These are phyloP conservation scores for Conticribra weissflogii DNA, from an alignment of 108 stramenopile species.

Conservation along the genomic window DNA sequence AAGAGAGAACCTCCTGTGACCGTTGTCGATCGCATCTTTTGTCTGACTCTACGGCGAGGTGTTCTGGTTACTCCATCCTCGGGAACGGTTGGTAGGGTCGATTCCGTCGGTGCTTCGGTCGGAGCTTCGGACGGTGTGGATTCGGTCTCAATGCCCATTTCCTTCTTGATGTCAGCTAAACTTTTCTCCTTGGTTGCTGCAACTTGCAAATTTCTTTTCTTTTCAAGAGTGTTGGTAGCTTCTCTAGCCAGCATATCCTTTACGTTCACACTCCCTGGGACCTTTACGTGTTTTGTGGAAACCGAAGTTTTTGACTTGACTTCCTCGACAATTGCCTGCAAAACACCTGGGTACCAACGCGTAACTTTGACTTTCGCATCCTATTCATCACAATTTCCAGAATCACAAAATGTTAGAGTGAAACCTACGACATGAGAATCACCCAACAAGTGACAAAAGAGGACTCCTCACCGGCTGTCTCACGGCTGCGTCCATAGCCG, in stretches of 20 bases:
- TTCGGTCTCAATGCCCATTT: conserved; percentile 42
- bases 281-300: conserved; percentile 3
- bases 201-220: conserved; percentile 54
- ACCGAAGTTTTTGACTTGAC: conserved; percentile 45
- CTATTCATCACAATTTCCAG: conserved; percentile 9
- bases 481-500: conserved; percentile 45
- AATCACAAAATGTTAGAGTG: too few species aligned
- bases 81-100: conserved; percentile 2
- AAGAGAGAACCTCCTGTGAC: conserved; percentile 40
- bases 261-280: conserved; percentile 18
- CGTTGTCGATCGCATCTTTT: conserved; percentile 37
- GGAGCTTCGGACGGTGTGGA: conserved; percentile 11
- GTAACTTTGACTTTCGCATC: conserved; percentile 71
- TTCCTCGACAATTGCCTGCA: conserved; percentile 71
- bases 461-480: conserved; percentile 47
- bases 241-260: conserved; percentile 56
- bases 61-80: conserved; percentile 14
- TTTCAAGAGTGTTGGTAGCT: conserved; percentile 53
- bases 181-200: conserved; percentile 62
- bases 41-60: conserved; percentile 35
- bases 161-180: conserved; percentile 60
- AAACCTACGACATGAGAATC: not conserved
- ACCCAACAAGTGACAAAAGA: not conserved
- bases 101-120: too few species aligned
- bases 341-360: conserved; percentile 79